A percentile compares a stretch with the other conserved stretches of the same genome.
These are phyloP conservation scores for Arabidopsis lyrata DNA, from an alignment of 441 rosid genomes.

Conservation along the genomic window DNA sequence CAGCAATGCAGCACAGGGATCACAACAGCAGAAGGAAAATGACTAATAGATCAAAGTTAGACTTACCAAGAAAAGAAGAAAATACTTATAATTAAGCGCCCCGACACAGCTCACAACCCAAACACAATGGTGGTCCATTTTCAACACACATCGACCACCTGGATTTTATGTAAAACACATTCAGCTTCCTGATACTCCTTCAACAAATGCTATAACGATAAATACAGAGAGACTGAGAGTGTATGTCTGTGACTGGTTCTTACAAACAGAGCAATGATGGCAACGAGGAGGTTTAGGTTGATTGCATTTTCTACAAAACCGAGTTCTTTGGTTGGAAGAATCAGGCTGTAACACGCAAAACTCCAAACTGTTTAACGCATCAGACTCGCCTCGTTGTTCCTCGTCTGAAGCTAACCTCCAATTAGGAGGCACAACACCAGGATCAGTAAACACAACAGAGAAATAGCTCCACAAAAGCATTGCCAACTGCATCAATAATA, in stretches of 20 bases:
- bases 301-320: slow-evolving; percentile 81
- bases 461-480: slow-evolving; percentile 88
- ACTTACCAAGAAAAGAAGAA: slow-evolving; percentile 91
- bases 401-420: slow-evolving; percentile 70
- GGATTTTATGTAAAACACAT: slow-evolving; percentile 27
- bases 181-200: slow-evolving; percentile 7
- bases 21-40: not conserved
- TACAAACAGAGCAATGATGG: slow-evolving; percentile 97
- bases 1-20: not conserved
- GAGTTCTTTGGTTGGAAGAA: slow-evolving; percentile 49
- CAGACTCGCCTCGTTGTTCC: slow-evolving; percentile 64
- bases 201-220: not conserved
- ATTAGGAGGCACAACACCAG: slow-evolving; percentile 77
- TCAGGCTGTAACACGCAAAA: slow-evolving; percentile 42
- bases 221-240: not conserved
- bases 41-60: slow-evolving; percentile 26
- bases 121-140: slow-evolving; percentile 95
- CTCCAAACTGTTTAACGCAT: slow-evolving; percentile 53
- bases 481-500: slow-evolving; percentile 56
- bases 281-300: slow-evolving; percentile 82
- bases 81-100: slow-evolving; percentile 85
- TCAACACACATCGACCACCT: slow-evolving; percentile 89
- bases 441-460: slow-evolving; percentile 75
- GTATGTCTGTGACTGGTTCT: slow-evolving; percentile 44
- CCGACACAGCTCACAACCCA: slow-evolving; percentile 98